phyloP scores from a whole-genome alignment of 306 rosid genomes.

The Argentina anserina region DNA sequence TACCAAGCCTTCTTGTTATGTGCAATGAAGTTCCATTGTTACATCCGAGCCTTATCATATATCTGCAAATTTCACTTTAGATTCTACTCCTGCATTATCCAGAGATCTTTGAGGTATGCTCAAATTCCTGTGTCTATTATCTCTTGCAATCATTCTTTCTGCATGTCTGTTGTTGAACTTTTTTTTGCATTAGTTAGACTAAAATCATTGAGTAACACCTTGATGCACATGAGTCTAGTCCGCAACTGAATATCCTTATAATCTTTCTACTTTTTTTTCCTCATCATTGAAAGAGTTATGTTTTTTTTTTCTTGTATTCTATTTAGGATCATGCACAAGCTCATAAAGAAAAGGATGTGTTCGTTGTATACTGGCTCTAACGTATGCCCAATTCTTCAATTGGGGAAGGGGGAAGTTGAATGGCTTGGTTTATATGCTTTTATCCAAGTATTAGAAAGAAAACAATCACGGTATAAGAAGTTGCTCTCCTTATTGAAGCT shows the following conservation, averaged over 20 bases:
- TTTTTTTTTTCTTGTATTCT: constrained; percentile 20
- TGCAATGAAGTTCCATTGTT: constrained; percentile 92
- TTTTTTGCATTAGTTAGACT: background rate
- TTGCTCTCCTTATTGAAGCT: constrained; percentile 50
- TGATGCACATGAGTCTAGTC: background rate
- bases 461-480: constrained; percentile 57
- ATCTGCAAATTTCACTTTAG: constrained; percentile 47
- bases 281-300: background rate
- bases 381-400: constrained; percentile 43
- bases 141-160: background rate
- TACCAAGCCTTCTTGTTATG: constrained; percentile 61
- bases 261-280: background rate
- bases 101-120: constrained; percentile 60
- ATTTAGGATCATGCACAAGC: constrained; percentile 57
- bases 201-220: background rate
- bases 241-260: background rate
- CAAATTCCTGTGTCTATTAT: constrained; percentile 7
- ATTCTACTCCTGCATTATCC: constrained; percentile 34
- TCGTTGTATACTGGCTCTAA: constrained; percentile 29
- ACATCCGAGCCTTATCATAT: constrained; percentile 52
- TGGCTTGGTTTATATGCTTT: constrained; percentile 87
- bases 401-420: constrained; percentile 62
- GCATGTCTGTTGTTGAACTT: background rate
- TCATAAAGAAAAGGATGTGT: constrained; percentile 64
- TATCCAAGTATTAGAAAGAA: constrained; percentile 57